These are phyloP conservation scores for Candida stauntonica DNA, from an alignment of 805 yeast species.

Conservation along the genomic window DNA sequence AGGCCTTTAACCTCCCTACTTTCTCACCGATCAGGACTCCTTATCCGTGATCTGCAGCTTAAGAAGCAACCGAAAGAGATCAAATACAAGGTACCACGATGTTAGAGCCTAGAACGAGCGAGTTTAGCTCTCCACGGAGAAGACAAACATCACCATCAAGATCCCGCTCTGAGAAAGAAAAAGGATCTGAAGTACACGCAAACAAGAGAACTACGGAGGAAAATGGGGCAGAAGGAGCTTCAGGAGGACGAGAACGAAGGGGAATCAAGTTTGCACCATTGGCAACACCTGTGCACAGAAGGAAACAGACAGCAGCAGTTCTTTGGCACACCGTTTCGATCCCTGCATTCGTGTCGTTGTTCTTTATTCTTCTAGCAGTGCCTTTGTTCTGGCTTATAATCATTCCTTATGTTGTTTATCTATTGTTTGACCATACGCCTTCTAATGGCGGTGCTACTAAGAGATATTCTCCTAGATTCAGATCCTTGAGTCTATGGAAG, in stretches of 20 bases:
- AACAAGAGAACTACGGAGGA: too few species aligned
- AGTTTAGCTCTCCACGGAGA: too few species aligned
- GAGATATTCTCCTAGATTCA: conserved; percentile 52
- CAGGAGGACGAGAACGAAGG: too few species aligned
- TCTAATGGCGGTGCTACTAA: conserved; percentile 65
- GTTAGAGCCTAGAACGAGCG: too few species aligned
- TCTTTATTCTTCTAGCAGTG: conserved; percentile 53
- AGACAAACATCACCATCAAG: too few species aligned
- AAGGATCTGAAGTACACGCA: too few species aligned
- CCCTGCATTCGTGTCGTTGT: conserved; percentile 50
- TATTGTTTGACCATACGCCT: conserved; percentile 59
- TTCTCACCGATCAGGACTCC: too few species aligned
- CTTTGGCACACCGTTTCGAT: conserved; percentile 73
- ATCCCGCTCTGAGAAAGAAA: neutral
- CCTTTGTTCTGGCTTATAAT: conserved; percentile 66
- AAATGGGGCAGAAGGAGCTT: too few species aligned
- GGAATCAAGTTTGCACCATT: conserved; percentile 46
- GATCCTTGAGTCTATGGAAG: conserved; percentile 58
- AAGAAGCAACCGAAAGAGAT: too few species aligned
- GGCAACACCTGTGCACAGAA: conserved; percentile 47
- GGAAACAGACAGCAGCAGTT: conserved; percentile 65
- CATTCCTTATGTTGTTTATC: conserved; percentile 60
- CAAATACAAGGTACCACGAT: too few species aligned
- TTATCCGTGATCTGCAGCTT: too few species aligned
- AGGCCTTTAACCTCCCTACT: too few species aligned